Percentiles rank a stretch among this genome's conserved stretches.
phyloP scores from a whole-genome alignment of 306 rosid species.

The Quercus engelmannii region DNA sequence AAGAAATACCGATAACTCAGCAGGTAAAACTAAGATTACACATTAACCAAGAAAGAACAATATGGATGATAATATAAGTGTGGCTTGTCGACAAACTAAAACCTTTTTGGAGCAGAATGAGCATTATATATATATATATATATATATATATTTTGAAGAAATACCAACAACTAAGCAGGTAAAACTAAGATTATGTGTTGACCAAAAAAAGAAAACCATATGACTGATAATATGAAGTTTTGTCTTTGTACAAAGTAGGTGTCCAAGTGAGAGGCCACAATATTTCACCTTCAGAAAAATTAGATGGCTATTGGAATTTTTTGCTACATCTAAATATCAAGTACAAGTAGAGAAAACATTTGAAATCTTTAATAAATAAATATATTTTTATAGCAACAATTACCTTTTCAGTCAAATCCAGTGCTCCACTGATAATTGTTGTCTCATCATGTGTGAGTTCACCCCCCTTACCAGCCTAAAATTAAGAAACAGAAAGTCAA shows the following conservation, averaged over 20 bases:
- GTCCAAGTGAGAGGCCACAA: neutral
- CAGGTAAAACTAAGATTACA: neutral
- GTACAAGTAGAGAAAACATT: neutral
- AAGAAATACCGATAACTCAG: constrained; percentile 8
- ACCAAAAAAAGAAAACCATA: neutral
- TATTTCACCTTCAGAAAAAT: neutral
- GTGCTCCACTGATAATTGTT: constrained; percentile 91
- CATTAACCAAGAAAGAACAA: neutral
- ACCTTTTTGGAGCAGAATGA: neutral
- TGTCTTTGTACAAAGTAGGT: neutral
- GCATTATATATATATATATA: neutral
- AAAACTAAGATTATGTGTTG: neutral
- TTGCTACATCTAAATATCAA: neutral
- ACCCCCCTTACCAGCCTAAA: constrained; percentile 96
- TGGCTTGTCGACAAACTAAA: too few species aligned
- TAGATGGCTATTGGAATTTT: neutral
- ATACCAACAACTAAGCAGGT: neutral
- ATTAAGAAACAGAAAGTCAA: neutral
- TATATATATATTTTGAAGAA: neutral
- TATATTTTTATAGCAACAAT: neutral
- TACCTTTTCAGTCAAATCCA: constrained; percentile 94
- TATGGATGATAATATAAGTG: neutral
- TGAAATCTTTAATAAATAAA: neutral
- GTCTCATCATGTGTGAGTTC: constrained; percentile 97
- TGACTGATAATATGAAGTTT: neutral